Percentiles rank a stretch among this genome's conserved stretches.
Evolutionary conservation across 192 early-diverging fungal species (phyloP).

Genomic region (Entomortierella lignicola): DNA sequence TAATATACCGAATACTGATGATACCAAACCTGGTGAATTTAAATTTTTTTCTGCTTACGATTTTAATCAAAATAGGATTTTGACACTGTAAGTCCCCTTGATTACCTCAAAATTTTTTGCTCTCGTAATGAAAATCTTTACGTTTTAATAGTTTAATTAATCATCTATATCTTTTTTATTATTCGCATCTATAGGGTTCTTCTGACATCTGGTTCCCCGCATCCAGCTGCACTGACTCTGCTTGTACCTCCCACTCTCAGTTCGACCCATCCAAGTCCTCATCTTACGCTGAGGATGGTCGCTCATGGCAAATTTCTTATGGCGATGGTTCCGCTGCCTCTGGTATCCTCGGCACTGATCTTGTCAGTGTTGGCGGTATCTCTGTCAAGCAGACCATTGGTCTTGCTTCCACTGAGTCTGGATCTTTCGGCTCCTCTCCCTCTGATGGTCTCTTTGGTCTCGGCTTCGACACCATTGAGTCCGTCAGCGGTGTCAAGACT

Average conservation of each 20-base stretch:
- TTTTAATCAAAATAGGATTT: conserved; percentile 8
- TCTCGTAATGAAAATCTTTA: too few relatives aligned
- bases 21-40: too few relatives aligned
- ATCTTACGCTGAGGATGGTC: conserved; percentile 65
- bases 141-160: not conserved
- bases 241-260: conserved; percentile 59
- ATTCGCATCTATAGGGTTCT: conserved; percentile 51
- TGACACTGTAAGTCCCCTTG: conserved; percentile 38
- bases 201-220: conserved; percentile 70
- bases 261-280: conserved; percentile 60
- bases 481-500: conserved; percentile 14
- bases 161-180: not conserved
- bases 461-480: conserved; percentile 63
- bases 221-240: conserved; percentile 49
- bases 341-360: conserved; percentile 59
- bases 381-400: conserved; percentile 70
- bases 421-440: conserved; percentile 62
- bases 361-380: conserved; percentile 69
- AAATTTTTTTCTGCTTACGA: not conserved
- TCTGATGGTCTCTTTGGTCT: conserved; percentile 76
- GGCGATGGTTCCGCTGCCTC: conserved; percentile 68
- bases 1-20: too few relatives aligned
- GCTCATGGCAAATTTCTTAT: conserved; percentile 70
- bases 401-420: conserved; percentile 66
- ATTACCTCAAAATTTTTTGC: not conserved